Evolutionary conservation across 192 early-diverging fungal species (phyloP), one percentile per base, ranked within the genome.

Genomic region (Podila verticillata): DNA sequence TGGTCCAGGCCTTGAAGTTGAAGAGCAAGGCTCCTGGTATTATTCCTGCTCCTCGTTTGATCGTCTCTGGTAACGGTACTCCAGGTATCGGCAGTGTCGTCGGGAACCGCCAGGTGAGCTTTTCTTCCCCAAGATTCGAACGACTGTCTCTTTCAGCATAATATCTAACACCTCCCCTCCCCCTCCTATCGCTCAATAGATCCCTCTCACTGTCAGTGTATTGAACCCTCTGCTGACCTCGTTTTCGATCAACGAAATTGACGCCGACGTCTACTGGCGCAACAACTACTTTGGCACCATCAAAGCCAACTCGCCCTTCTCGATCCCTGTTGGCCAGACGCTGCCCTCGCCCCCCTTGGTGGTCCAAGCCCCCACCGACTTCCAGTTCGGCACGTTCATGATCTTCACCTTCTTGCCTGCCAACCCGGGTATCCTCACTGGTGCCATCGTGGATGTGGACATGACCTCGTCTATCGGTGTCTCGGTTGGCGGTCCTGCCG

Each of bases 361-460:
- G 35, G 47, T 78, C 20, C 74, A 78, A 12, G 67, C 68, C 22
- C 74, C 74, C 1, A 49, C 57, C 0, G 63, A 28, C 24, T 70
- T 78, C 64, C 31, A 60, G 17, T 78, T 78, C 32, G 74, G 74
- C 1, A 24, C 70, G n/a, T 78, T 70, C 32, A 70, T 78, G 74
- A 13, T 70, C 47, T 48, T 63, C 2, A 54, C 62, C 2, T 78
- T 78, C 57, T 56, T 78, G 48, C 63, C 59, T 7, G 63, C 68
- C 28, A 78, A 78, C 58, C 17, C 67, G 3, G 74, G 74, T 8
- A 64, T 78, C 24, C 34, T 78, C 1, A 61, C 74, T 7, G 74
- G 74, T 0, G 35, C 68, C 1, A 70, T 57, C 15, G 68, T 78
- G 20, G 30, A 48, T 9, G 63, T 78, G 0, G 63, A 70, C n/a